A percentile compares a stretch with the other conserved stretches of the same genome.
Evolutionary conservation across 306 rosid genomes (phyloP).

Genomic region (Castanea sativa): DNA sequence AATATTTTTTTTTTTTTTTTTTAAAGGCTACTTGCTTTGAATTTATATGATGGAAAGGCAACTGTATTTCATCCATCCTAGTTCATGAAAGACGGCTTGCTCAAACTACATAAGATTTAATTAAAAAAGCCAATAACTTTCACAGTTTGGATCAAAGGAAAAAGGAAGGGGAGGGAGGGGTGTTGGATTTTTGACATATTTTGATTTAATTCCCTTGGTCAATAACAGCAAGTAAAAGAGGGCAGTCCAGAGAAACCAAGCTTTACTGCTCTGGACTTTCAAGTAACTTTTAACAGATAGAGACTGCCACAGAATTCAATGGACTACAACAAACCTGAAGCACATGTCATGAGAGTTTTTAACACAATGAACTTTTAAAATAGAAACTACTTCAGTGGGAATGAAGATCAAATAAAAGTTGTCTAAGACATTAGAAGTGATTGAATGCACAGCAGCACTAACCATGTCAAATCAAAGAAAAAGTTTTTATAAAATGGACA

Average conservation of each 20-base stretch:
- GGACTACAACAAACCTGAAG: background rate
- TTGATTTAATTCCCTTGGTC: background rate
- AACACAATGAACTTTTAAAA: background rate
- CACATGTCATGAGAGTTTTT: background rate
- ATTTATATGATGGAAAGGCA: conserved; percentile 1
- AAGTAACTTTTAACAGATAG: background rate
- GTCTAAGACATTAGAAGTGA: background rate
- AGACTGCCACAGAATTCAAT: background rate
- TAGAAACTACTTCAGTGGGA: background rate
- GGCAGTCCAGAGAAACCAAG: background rate
- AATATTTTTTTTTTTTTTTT: background rate
- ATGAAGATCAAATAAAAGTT: background rate
- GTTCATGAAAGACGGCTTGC: background rate
- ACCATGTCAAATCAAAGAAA: background rate
- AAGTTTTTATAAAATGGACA: background rate
- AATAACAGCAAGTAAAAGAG: background rate
- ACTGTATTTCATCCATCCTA: background rate
- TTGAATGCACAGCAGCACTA: background rate
- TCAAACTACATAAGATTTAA: background rate
- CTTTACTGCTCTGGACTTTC: background rate
- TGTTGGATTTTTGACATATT: background rate
- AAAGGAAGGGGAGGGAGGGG: background rate
- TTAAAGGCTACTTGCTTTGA: background rate
- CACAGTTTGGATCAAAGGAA: background rate
- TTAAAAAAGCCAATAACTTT: background rate